Evolutionary conservation across 2,329 filamentous ascomycete species (phyloP).

Genomic region (Albophoma yamanashiensis): DNA sequence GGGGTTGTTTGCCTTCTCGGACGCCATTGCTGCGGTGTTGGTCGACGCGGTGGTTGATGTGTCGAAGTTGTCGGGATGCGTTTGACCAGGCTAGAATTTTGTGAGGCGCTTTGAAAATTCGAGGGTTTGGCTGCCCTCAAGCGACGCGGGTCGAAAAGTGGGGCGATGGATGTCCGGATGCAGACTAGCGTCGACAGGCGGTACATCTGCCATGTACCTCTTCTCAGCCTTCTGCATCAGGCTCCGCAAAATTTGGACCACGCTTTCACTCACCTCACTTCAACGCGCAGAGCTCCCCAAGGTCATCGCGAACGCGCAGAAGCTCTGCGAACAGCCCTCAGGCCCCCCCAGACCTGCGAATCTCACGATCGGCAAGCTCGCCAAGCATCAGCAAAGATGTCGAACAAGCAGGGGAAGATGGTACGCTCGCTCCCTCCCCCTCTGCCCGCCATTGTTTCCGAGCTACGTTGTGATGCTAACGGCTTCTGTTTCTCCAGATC

Average conservation of each 20-base stretch:
- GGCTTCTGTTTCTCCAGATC: constrained; percentile 42
- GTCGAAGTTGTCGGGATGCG: constrained; percentile 19
- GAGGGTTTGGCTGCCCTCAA: constrained; percentile 32
- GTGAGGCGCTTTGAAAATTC: constrained; percentile 23
- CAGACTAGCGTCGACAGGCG: constrained; percentile 13
- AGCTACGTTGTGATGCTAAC: constrained; percentile 50
- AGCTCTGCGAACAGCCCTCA: constrained; percentile 23
- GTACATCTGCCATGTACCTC: constrained; percentile 20
- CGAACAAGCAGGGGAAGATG: constrained; percentile 97
- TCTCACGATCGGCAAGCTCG: constrained; percentile 13
- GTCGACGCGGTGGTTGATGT: constrained; percentile 24
- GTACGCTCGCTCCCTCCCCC: constrained; percentile 46
- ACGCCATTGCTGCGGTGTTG: constrained; percentile 33
- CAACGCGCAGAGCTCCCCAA: constrained; percentile 31
- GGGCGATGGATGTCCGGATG: not conserved
- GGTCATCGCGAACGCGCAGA: constrained; percentile 27
- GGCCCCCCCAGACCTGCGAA: constrained; percentile 35
- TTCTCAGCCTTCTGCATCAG: constrained; percentile 27
- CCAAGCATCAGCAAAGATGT: constrained; percentile 20
- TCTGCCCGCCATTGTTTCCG: constrained; percentile 23
- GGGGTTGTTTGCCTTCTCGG: constrained; percentile 90
- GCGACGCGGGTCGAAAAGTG: constrained; percentile 14
- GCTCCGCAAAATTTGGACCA: constrained; percentile 34
- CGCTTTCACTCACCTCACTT: constrained; percentile 26
- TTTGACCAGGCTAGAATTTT: constrained; percentile 19